phyloP scores from a whole-genome alignment of 225 moss, liverwort and hornwort genomes.

The Climacium dendroides region DNA sequence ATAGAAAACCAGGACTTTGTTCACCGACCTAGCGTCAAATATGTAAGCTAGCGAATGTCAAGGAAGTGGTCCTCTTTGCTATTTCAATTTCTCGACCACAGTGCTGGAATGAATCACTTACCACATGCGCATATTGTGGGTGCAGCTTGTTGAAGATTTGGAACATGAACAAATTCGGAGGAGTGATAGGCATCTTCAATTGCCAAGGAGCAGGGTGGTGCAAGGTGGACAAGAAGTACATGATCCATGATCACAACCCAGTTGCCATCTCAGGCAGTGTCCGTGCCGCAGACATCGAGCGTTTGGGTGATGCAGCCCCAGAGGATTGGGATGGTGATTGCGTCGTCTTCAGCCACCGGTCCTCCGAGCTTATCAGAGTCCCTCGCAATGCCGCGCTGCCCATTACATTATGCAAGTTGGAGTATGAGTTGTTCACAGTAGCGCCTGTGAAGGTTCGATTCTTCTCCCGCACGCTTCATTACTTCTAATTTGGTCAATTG shows the following conservation, averaged over 20 bases:
- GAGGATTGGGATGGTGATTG: conserved; percentile 71
- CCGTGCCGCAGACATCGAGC: conserved; percentile 45
- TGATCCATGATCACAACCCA: conserved; percentile 60
- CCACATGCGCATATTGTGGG: neutral
- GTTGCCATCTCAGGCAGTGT: conserved; percentile 48
- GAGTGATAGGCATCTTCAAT: conserved; percentile 85
- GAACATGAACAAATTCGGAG: conserved; percentile 92
- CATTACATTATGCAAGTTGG: conserved; percentile 55
- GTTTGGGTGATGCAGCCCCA: conserved; percentile 42
- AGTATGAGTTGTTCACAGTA: conserved; percentile 80
- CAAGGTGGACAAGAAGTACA: conserved; percentile 68
- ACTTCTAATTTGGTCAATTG: neutral
- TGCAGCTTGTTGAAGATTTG: conserved; percentile 74
- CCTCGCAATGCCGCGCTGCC: conserved; percentile 38
- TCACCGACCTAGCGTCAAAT: neutral
- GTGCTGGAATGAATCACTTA: neutral
- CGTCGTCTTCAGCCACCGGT: conserved; percentile 50
- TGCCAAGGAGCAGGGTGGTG: conserved; percentile 99
- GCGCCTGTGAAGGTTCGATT: conserved; percentile 57
- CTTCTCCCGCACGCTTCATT: neutral
- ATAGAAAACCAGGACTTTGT: neutral
- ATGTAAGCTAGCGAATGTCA: neutral
- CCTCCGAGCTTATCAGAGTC: conserved; percentile 35
- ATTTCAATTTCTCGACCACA: neutral
- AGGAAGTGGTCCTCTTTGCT: neutral